phyloP scores from a whole-genome alignment of 805 yeast genomes.

The Wickerhamia fluorescens region DNA sequence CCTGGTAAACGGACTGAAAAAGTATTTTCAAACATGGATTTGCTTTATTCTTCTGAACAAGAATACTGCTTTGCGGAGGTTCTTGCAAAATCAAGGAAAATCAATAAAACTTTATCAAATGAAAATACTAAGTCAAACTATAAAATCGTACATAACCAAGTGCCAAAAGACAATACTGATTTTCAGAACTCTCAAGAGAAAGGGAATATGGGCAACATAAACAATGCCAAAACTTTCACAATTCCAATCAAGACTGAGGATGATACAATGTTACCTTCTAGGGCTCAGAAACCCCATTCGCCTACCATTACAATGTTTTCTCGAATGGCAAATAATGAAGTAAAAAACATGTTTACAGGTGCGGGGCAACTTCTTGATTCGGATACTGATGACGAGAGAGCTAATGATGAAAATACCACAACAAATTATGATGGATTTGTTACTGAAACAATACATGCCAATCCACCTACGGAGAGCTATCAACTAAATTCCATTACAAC shows the following conservation, averaged over 20 bases:
- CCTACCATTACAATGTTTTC: constrained; percentile 80
- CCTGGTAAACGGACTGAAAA: constrained; percentile 58
- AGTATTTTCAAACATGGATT: constrained; percentile 51
- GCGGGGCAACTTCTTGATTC: constrained; percentile 28
- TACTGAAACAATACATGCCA: constrained; percentile 39
- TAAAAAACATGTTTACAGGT: constrained; percentile 67
- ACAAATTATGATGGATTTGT: constrained; percentile 40
- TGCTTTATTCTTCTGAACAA: constrained; percentile 46
- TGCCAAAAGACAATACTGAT: constrained; percentile 1
- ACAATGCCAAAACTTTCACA: constrained; percentile 1
- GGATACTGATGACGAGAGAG: constrained; percentile 18
- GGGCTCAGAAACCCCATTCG: too few relatives aligned
- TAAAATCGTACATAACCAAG: not conserved
- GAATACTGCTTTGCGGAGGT: constrained; percentile 64
- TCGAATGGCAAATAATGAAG: constrained; percentile 67
- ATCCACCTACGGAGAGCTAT: not conserved
- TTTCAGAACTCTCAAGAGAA: too few relatives aligned
- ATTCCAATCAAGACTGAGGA: constrained; percentile 1
- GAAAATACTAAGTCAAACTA: not conserved
- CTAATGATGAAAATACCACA: constrained; percentile 16
- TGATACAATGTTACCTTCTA: not conserved
- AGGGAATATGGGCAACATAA: too few relatives aligned
- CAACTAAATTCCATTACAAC: constrained; percentile 7
- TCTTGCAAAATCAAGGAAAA: too few relatives aligned
- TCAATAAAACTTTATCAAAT: not conserved